Conservation (phyloP, 1,139 yeast genomes). For the Arxiozyma bovina region DNA sequence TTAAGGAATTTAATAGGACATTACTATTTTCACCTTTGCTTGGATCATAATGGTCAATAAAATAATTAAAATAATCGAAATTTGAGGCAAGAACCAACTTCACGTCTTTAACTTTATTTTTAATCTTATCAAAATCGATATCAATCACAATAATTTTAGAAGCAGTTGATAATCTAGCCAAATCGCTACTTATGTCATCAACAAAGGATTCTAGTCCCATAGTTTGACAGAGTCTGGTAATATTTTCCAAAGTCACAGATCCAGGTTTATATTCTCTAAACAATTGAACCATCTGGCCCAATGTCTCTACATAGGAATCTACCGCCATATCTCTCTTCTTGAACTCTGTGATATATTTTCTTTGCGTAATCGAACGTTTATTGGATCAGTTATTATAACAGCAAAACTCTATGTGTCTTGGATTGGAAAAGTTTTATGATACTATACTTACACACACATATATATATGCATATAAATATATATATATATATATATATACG, state of each 20-base stretch:
- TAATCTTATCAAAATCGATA: slow-evolving; percentile 27
- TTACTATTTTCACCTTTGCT: slow-evolving; percentile 14
- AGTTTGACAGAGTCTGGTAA: slow-evolving; percentile 31
- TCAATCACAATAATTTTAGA: slow-evolving; percentile 32
- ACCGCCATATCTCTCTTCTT: slow-evolving; percentile 17
- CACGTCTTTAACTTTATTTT: slow-evolving; percentile 27
- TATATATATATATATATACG: too few species aligned
- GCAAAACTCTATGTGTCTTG: neutral
- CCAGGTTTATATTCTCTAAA: slow-evolving; percentile 31
- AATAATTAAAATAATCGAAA: slow-evolving; percentile 30
- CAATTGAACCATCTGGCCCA: slow-evolving; percentile 24
- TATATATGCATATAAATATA: too few species aligned
- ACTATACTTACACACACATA: neutral
- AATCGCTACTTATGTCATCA: slow-evolving; percentile 24
- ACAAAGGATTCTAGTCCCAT: slow-evolving; percentile 30
- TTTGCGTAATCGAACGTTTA: neutral
- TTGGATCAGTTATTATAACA: neutral
- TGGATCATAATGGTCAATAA: slow-evolving; percentile 11
- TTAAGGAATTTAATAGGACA: slow-evolving; percentile 26
- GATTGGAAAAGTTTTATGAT: neutral
- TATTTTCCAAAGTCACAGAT: slow-evolving; percentile 27
- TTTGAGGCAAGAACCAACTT: slow-evolving; percentile 32
- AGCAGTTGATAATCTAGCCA: slow-evolving; percentile 30
- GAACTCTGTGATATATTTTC: too few species aligned
- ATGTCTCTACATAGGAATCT: slow-evolving; percentile 21